Conservation (phyloP, 371 early-diverging fungal genomes). For the Basidiobolus meristosporus region DNA sequence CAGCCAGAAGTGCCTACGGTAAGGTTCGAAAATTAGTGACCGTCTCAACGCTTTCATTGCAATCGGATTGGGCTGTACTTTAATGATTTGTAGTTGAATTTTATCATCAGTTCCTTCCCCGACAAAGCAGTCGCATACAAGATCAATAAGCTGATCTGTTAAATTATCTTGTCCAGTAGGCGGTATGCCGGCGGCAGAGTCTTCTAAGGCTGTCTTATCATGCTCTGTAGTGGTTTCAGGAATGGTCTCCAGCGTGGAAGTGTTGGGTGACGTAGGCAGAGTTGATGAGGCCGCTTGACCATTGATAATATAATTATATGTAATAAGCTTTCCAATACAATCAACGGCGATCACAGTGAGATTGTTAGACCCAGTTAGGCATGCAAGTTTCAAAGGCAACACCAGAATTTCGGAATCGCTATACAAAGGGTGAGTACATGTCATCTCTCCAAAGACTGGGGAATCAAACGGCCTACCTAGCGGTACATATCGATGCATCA, state of each 20-base stretch:
- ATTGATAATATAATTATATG: constrained; percentile 43
- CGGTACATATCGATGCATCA: too few relatives aligned
- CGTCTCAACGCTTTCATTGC: too few relatives aligned
- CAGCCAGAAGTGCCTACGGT: constrained; percentile 64
- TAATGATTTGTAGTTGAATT: constrained; percentile 52
- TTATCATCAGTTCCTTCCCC: constrained; percentile 58
- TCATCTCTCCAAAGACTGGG: too few relatives aligned
- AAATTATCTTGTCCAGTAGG: constrained; percentile 4
- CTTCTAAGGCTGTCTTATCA: constrained; percentile 3
- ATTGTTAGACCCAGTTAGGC: constrained; percentile 25
- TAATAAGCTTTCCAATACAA: constrained; percentile 54
- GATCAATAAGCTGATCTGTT: constrained; percentile 16
- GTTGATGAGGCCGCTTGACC: too few relatives aligned
- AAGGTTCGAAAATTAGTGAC: too few relatives aligned
- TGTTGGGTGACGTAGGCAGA: too few relatives aligned
- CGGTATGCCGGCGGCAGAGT: too few relatives aligned
- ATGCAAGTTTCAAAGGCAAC: constrained; percentile 35
- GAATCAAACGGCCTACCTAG: too few relatives aligned
- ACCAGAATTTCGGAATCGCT: too few relatives aligned
- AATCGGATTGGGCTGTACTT: too few relatives aligned
- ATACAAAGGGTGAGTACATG: constrained; percentile 23
- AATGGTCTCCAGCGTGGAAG: too few relatives aligned
- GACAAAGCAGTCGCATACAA: constrained; percentile 30
- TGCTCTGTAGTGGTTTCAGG: constrained; percentile 1
- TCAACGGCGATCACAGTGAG: constrained; percentile 37